A percentile compares a stretch with the other conserved stretches of the same genome.
phyloP scores from a whole-genome alignment of 2,329 filamentous ascomycete species.

The Apiospora saccharicola region DNA sequence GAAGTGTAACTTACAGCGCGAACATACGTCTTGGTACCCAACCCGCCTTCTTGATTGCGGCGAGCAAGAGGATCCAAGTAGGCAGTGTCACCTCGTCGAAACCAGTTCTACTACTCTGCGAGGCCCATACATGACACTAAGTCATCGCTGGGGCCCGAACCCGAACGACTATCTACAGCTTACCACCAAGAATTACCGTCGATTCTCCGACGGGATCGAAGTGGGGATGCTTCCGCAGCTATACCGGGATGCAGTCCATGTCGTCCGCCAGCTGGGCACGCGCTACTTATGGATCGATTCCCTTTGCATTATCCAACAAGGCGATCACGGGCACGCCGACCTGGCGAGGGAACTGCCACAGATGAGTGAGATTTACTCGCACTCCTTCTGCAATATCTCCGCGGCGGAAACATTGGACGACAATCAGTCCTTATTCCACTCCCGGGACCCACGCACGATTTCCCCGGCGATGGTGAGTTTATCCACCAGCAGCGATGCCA shows the following conservation, averaged over 20 bases:
- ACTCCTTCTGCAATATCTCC: not conserved
- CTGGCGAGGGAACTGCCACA: not conserved
- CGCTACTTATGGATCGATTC: not conserved
- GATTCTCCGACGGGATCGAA: not conserved
- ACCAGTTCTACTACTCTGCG: not conserved
- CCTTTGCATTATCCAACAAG: not conserved
- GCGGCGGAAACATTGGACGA: not conserved
- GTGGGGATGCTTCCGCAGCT: not conserved
- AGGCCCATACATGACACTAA: not conserved
- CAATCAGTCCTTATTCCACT: not conserved
- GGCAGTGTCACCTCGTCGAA: not conserved
- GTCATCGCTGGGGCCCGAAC: not conserved
- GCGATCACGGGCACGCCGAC: not conserved
- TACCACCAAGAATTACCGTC: not conserved
- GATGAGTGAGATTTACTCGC: not conserved
- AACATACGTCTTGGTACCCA: not conserved
- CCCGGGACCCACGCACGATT: not conserved
- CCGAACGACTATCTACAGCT: not conserved
- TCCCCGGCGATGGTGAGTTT: not conserved
- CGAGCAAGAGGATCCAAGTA: not conserved
- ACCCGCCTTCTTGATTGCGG: not conserved
- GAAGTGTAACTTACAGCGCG: not conserved
- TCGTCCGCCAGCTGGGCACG: not conserved
- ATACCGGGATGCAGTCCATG: not conserved
- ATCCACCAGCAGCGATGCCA: not conserved